phyloP scores from a whole-genome alignment of 2,329 filamentous ascomycete species.

The Albophoma yamanashiensis region DNA sequence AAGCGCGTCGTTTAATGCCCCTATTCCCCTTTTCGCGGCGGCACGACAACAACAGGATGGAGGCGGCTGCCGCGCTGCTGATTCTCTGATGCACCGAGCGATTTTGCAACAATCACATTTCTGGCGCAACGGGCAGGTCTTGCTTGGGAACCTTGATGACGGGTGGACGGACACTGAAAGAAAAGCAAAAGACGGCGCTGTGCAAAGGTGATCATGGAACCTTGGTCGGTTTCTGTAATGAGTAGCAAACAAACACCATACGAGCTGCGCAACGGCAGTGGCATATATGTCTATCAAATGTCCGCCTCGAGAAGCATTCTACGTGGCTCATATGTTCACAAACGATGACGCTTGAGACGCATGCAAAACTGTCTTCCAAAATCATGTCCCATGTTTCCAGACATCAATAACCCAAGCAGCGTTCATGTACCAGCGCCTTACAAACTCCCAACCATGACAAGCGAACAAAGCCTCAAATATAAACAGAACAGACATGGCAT shows the following conservation, averaged over 20 bases:
- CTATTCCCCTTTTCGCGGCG: not conserved
- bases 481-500: not conserved
- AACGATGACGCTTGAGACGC: not conserved
- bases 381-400: not conserved
- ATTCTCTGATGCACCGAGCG: conserved; percentile 1
- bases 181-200: not conserved
- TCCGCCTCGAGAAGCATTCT: not conserved
- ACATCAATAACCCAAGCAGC: not conserved
- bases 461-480: not conserved
- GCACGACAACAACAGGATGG: not conserved
- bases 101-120: conserved; percentile 1
- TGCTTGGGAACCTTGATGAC: conserved; percentile 1
- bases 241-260: not conserved
- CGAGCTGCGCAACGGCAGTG: not conserved
- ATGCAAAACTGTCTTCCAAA: not conserved
- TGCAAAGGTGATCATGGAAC: conserved; percentile 3
- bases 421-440: conserved; percentile 1
- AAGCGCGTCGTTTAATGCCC: conserved; percentile 49
- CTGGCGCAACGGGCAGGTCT: conserved; percentile 3
- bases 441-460: conserved; percentile 1
- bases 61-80: not conserved
- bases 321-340: not conserved
- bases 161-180: not conserved
- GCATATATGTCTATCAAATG: not conserved
- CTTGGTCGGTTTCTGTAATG: not conserved